Evolutionary conservation across 1,284 basidiomycete genomes (phyloP).

Genomic region (Serendipita sp.): DNA sequence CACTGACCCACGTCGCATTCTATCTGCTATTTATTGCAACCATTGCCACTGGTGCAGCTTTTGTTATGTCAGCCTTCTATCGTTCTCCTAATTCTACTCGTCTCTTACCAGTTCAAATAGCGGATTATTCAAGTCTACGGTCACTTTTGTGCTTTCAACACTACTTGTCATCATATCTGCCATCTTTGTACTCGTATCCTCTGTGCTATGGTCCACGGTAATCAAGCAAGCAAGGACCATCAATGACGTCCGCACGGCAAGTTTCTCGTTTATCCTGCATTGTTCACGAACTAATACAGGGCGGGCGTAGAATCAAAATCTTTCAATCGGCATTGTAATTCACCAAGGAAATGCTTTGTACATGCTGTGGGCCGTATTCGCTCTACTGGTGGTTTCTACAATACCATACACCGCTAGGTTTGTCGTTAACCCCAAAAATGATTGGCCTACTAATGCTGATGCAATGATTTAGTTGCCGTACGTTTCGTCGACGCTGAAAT

Average conservation of each 20-base stretch:
- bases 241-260: constrained; percentile 27
- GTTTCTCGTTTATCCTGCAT: background rate
- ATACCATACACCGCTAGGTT: constrained; percentile 15
- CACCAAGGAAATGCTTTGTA: constrained; percentile 11
- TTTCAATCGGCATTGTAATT: constrained; percentile 12
- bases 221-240: constrained; percentile 48
- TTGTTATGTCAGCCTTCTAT: constrained; percentile 36
- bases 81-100: background rate
- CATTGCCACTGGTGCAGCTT: constrained; percentile 45
- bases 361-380: constrained; percentile 15
- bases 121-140: constrained; percentile 47
- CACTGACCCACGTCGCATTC: constrained; percentile 53
- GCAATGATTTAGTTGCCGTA: constrained; percentile 9
- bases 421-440: background rate
- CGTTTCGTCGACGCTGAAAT: constrained; percentile 9
- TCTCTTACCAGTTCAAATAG: constrained; percentile 24
- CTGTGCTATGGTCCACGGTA: constrained; percentile 61
- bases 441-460: background rate
- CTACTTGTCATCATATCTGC: constrained; percentile 44
- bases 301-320: background rate
- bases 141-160: constrained; percentile 55
- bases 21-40: constrained; percentile 62
- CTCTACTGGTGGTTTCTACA: constrained; percentile 13
- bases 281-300: background rate
- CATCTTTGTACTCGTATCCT: constrained; percentile 50